Percentiles rank a stretch among this genome's conserved stretches.
Evolutionary conservation across 345 rosid species (phyloP).

Genomic region (Sonneratia alba): DNA sequence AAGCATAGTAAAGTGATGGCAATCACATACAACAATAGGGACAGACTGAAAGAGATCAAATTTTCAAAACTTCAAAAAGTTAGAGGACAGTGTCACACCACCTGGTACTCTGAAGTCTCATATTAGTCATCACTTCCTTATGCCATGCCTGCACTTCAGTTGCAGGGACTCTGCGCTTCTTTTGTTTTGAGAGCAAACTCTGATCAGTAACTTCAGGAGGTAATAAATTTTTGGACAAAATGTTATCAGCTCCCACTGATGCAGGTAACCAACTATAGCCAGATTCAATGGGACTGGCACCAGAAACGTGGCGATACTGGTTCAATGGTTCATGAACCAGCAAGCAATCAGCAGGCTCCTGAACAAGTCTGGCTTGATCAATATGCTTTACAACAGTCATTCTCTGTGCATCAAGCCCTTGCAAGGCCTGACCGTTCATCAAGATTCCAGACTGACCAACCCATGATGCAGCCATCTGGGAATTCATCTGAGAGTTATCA

Average conservation of each 20-base stretch:
- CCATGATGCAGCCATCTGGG: conserved; percentile 38
- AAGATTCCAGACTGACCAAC: conserved; percentile 57
- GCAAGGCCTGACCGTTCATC: conserved; percentile 56
- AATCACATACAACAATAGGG: background rate
- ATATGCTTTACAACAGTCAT: conserved; percentile 23
- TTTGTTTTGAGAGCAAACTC: conserved; percentile 25
- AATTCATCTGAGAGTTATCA: conserved; percentile 50
- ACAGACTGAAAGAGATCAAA: background rate
- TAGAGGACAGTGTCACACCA: conserved; percentile 7
- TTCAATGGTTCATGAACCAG: conserved; percentile 22
- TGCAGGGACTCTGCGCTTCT: conserved; percentile 58
- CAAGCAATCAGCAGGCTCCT: conserved; percentile 34
- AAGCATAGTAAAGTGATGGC: background rate
- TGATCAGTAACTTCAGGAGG: conserved; percentile 28
- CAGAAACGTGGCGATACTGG: conserved; percentile 28
- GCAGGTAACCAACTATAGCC: background rate
- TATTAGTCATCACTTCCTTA: conserved; percentile 39
- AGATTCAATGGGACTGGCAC: conserved; percentile 14
- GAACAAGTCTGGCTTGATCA: conserved; percentile 33
- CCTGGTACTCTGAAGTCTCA: conserved; percentile 57
- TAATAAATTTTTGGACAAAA: conserved; percentile 24
- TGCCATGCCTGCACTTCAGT: conserved; percentile 56
- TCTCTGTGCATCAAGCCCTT: conserved; percentile 31
- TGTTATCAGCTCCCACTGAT: conserved; percentile 25
- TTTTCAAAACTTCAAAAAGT: background rate